These are phyloP conservation scores for Filosporella fistucella DNA, from an alignment of 495 filamentous ascomycete genomes.

Conservation along the genomic window DNA sequence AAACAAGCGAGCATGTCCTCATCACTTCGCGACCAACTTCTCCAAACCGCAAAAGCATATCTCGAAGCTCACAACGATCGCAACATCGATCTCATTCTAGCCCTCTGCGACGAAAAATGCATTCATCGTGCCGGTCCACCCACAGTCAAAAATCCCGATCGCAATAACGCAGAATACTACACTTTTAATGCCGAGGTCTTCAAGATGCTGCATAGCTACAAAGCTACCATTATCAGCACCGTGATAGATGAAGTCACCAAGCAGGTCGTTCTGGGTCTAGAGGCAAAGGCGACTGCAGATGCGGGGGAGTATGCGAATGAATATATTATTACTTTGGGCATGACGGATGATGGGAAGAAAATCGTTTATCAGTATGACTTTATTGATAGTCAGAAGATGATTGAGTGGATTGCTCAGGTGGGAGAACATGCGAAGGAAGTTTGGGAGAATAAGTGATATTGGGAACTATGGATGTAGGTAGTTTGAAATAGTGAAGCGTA, in stretches of 20 bases:
- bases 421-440: neutral
- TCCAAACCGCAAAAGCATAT: constrained; percentile 17
- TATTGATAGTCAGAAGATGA: constrained; percentile 26
- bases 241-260: constrained; percentile 22
- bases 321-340: constrained; percentile 26
- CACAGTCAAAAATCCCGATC: constrained; percentile 12
- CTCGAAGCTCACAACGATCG: constrained; percentile 23
- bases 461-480: too few relatives aligned
- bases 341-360: constrained; percentile 27
- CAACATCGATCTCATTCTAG: constrained; percentile 18
- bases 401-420: constrained; percentile 8
- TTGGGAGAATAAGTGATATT: constrained; percentile 5
- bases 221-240: constrained; percentile 14
- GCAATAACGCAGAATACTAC: constrained; percentile 21
- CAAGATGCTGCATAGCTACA: constrained; percentile 12
- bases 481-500: too few relatives aligned
- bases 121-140: constrained; percentile 13
- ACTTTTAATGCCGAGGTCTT: constrained; percentile 11
- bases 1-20: too few relatives aligned
- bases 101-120: constrained; percentile 18
- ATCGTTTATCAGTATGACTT: constrained; percentile 28
- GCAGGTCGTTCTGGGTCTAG: constrained; percentile 23
- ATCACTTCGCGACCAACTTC: constrained; percentile 23
- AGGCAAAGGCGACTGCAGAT: constrained; percentile 22
- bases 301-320: constrained; percentile 29